These are phyloP conservation scores for Lachancea sp. DNA, from an alignment of 805 yeast species.

Conservation along the genomic window DNA sequence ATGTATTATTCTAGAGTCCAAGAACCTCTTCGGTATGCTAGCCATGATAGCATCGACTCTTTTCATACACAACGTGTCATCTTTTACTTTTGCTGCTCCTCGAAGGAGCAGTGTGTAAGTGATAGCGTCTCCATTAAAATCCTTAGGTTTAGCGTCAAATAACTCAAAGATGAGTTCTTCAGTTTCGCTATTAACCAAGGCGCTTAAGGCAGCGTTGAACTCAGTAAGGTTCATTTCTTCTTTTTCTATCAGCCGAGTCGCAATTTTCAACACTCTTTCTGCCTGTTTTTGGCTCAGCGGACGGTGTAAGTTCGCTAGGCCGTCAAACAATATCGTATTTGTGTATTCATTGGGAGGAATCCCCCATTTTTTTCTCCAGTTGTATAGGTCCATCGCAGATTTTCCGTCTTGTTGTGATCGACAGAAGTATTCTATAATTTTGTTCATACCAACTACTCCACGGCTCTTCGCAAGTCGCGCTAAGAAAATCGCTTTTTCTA, in stretches of 20 bases:
- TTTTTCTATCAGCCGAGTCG: constrained; percentile 29
- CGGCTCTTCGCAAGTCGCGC: constrained; percentile 41
- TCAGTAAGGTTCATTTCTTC: constrained; percentile 35
- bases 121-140: constrained; percentile 20
- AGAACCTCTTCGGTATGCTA: constrained; percentile 14
- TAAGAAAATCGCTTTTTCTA: constrained; percentile 48
- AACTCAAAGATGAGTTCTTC: constrained; percentile 36
- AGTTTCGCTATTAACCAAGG: constrained; percentile 38
- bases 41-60: constrained; percentile 17
- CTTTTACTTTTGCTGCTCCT: constrained; percentile 17
- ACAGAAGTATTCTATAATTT: constrained; percentile 47
- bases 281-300: constrained; percentile 33
- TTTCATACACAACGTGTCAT: constrained; percentile 16
- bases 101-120: constrained; percentile 23
- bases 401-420: constrained; percentile 36
- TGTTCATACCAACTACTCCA: constrained; percentile 59
- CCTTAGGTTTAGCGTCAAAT: constrained; percentile 27
- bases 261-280: constrained; percentile 31
- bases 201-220: constrained; percentile 42
- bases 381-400: constrained; percentile 45
- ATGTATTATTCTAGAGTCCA: constrained; percentile 24
- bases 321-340: constrained; percentile 42
- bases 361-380: constrained; percentile 57
- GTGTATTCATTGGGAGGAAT: constrained; percentile 46
- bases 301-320: constrained; percentile 34